Evolutionary conservation across 1,284 basidiomycete genomes (phyloP).

Genomic region (Ganoderma sp.): DNA sequence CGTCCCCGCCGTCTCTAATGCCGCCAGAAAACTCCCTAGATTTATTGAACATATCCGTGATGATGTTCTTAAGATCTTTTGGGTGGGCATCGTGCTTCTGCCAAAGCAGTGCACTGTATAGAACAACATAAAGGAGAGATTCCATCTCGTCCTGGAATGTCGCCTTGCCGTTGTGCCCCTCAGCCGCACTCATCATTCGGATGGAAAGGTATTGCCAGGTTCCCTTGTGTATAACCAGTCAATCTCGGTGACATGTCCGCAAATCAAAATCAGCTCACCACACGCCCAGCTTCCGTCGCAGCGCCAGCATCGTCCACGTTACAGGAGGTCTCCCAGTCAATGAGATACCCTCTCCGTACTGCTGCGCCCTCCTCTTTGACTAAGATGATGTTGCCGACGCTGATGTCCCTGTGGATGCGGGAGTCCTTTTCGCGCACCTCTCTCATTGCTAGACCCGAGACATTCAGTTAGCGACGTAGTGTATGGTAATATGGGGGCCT

Average conservation of each 20-base stretch:
- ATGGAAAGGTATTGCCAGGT: constrained; percentile 23
- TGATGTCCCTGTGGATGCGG: constrained; percentile 22
- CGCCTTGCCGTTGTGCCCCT: background rate
- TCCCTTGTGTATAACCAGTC: constrained; percentile 6
- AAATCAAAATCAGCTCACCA: no score
- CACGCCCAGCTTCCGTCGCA: background rate
- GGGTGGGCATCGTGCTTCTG: background rate
- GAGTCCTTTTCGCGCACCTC: constrained; percentile 15
- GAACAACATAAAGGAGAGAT: constrained; percentile 27
- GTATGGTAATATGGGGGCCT: background rate
- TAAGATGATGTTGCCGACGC: constrained; percentile 23
- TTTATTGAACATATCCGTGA: background rate
- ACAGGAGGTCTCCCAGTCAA: constrained; percentile 24
- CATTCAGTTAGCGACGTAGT: no score
- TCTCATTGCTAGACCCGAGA: constrained; percentile 12
- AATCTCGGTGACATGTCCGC: no score
- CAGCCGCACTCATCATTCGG: background rate
- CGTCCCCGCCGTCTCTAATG: constrained; percentile 5
- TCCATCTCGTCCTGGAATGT: constrained; percentile 27
- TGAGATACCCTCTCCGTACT: constrained; percentile 14
- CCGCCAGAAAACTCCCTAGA: background rate
- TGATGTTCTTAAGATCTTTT: constrained; percentile 2
- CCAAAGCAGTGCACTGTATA: constrained; percentile 20
- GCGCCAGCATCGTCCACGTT: constrained; percentile 9
- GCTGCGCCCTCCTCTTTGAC: constrained; percentile 8